These are phyloP conservation scores for Xylariaceae sp. DNA, from an alignment of 2,329 filamentous ascomycete genomes.

Conservation along the genomic window DNA sequence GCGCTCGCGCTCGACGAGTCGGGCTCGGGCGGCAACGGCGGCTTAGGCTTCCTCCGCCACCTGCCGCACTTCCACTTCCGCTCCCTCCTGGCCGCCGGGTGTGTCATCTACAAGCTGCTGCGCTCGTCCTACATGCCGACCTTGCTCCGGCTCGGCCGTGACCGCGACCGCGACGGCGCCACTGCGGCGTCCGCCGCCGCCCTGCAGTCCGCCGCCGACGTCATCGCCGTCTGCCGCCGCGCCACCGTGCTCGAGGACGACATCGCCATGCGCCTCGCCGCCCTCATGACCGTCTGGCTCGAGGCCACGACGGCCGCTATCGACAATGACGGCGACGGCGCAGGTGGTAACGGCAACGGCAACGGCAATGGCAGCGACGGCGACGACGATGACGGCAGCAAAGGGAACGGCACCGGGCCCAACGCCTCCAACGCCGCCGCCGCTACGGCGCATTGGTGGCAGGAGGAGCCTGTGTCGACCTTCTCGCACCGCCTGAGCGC, in stretches of 20 bases:
- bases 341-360: no score
- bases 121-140: slow-evolving; percentile 34
- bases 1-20: slow-evolving; percentile 35
- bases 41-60: slow-evolving; percentile 34
- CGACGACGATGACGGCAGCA: no score
- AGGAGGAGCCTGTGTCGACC: slow-evolving; percentile 32
- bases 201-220: slow-evolving; percentile 22
- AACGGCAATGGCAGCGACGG: no score
- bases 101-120: slow-evolving; percentile 37
- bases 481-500: slow-evolving; percentile 41
- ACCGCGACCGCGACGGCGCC: slow-evolving; percentile 9
- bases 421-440: no score
- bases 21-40: no score
- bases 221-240: slow-evolving; percentile 28
- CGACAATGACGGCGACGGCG: slow-evolving; percentile 7
- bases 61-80: slow-evolving; percentile 43
- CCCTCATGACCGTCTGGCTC: slow-evolving; percentile 39
- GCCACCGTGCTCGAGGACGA: slow-evolving; percentile 43
- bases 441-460: no score
- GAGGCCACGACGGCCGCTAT: slow-evolving; percentile 33
- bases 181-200: slow-evolving; percentile 5
- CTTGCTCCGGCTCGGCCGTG: no score
- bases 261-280: slow-evolving; percentile 35
- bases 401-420: no score
- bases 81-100: slow-evolving; percentile 36